Evolutionary conservation across 1,139 yeast species (phyloP), one percentile per base, ranked within the genome.

Genomic region (Pichia sp.): DNA sequence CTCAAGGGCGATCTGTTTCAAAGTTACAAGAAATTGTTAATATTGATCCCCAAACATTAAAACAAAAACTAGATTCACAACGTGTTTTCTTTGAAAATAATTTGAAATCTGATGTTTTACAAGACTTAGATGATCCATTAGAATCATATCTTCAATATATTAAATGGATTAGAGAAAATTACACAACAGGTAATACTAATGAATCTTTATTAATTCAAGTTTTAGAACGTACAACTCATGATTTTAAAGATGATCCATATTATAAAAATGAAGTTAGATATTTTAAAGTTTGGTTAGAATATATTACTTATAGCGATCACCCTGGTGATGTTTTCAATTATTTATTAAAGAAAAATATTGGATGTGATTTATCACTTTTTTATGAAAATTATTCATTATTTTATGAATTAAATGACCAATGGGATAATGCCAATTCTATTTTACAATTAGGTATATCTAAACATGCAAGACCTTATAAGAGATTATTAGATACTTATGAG

Each of bases 241-340:
- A 71, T 52, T 87, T 87, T 58, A 70, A 82, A 54, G 89, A 84
- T 55, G 72, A 73, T 26, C 61, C 66, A 1, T 78, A 76, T 53
- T 90, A 89, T 62, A 82, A 80, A 51, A 84, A 90, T 60, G 97
- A 90, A 59, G 77, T 89, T 0, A 66, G 97, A 41, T 90, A 86
- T 60, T 65, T 92, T 43, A 74, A 73, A 51, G 72, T 89, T 1
- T 92, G 98, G 97, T 65, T 90, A 41, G 80, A 79, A 49, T 87
- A 85, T 59, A 77, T 82, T 24, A 73, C 71, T 25, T 81, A 77
- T 55, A 76, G 85, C 1, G 92, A 85, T 51, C 70, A 81, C 5
- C 92, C 94, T 0, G 65, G 74, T 30, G 95, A 86, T 46, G 71
- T 87, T 4, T 90, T 82, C 60, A 70, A 78, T 2, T 89, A 83